phyloP scores from a whole-genome alignment of 2,329 filamentous ascomycete species.

The Cladorrhinum sp. region DNA sequence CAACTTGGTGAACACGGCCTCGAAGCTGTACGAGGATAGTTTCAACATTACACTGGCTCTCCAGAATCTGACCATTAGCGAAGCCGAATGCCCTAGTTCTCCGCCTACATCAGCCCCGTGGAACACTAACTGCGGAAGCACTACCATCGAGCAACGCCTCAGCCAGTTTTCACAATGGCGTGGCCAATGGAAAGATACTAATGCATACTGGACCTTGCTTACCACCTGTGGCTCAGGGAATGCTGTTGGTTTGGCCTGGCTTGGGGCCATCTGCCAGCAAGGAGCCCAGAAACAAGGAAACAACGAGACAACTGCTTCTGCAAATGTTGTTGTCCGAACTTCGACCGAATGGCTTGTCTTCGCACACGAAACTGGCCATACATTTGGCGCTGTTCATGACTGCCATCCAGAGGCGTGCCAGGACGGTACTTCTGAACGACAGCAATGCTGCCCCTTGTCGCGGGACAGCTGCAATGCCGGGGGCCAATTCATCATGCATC shows the following conservation, averaged over 20 bases:
- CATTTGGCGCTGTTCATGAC: conserved; percentile 94
- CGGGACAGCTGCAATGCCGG: conserved; percentile 67
- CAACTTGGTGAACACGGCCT: conserved; percentile 78
- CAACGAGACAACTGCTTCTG: conserved; percentile 73
- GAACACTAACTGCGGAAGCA: conserved; percentile 72
- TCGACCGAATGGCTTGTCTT: conserved; percentile 91
- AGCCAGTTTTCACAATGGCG: conserved; percentile 90
- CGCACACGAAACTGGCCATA: conserved; percentile 91
- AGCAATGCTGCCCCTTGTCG: conserved; percentile 77
- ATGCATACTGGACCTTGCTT: conserved; percentile 91
- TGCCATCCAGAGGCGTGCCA: conserved; percentile 69
- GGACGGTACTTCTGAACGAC: conserved; percentile 51
- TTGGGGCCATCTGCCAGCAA: conserved; percentile 76
- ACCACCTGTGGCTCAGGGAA: conserved; percentile 77
- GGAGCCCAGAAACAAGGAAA: conserved; percentile 52
- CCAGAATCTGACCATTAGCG: conserved; percentile 76
- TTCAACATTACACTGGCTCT: conserved; percentile 96
- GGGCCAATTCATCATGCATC: conserved; percentile 92
- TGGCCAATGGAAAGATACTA: conserved; percentile 69
- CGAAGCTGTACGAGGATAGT: conserved; percentile 79
- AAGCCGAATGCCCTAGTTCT: conserved; percentile 69
- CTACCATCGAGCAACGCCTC: conserved; percentile 71
- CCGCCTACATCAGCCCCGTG: conserved; percentile 68
- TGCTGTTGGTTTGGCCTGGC: conserved; percentile 89
- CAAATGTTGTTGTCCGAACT: conserved; percentile 86